Conservation (phyloP, 1,284 basidiomycete species). For the Cutaneotrichosporon sp. region DNA sequence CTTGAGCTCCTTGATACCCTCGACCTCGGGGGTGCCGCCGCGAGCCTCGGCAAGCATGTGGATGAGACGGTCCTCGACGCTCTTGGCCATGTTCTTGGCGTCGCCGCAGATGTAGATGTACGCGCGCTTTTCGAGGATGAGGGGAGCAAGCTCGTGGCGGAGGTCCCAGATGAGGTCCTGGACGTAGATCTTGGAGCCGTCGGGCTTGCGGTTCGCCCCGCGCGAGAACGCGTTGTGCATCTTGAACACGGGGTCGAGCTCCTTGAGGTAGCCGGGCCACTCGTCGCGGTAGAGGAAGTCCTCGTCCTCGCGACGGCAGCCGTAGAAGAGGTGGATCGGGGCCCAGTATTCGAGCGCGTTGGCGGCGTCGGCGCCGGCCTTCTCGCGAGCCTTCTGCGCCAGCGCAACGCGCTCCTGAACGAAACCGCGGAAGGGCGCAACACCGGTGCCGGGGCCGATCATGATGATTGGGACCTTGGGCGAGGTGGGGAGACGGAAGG, state of each 20-base stretch:
- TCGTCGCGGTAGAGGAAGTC: conserved; percentile 95
- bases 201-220: conserved; percentile 72
- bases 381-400: conserved; percentile 88
- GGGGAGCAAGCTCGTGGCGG: conserved; percentile 75
- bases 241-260: conserved; percentile 86
- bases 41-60: conserved; percentile 91
- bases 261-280: conserved; percentile 83
- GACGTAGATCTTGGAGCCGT: conserved; percentile 93
- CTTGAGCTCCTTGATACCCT: conserved; percentile 88
- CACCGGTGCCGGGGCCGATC: conserved; percentile 97
- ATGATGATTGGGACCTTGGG: conserved; percentile 98
- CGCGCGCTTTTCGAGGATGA: conserved; percentile 88
- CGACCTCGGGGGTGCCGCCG: conserved; percentile 78
- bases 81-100: conserved; percentile 92
- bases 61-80: conserved; percentile 84
- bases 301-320: conserved; percentile 80
- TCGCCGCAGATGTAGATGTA: conserved; percentile 97
- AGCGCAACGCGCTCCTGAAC: conserved; percentile 96
- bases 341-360: conserved; percentile 96
- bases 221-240: conserved; percentile 89
- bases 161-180: conserved; percentile 93
- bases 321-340: conserved; percentile 90
- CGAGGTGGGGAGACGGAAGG: conserved; percentile 93
- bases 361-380: conserved; percentile 77
- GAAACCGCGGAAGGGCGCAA: conserved; percentile 98